A percentile compares a stretch with the other conserved stretches of the same genome.
These are phyloP conservation scores for Saturnispora silvae DNA, from an alignment of 805 yeast genomes.

Conservation along the genomic window DNA sequence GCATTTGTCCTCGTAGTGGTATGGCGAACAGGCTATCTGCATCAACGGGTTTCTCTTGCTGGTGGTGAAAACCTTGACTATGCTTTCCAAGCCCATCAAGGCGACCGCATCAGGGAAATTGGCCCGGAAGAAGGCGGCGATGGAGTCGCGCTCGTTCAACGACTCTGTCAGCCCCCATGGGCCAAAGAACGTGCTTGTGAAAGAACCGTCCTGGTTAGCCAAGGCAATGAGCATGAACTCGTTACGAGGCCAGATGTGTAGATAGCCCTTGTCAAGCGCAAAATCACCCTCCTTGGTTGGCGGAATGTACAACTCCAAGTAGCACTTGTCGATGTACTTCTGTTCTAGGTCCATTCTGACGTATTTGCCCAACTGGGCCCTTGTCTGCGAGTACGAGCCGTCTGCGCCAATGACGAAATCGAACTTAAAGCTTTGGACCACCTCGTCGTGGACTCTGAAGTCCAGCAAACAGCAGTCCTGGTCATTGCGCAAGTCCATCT, in stretches of 20 bases:
- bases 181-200: conserved; percentile 82
- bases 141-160: conserved; percentile 32
- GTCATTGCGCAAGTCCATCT: conserved; percentile 17
- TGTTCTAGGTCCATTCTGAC: conserved; percentile 63
- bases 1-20: conserved; percentile 51
- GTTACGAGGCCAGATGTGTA: conserved; percentile 90
- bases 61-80: conserved; percentile 35
- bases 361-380: conserved; percentile 56
- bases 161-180: conserved; percentile 60
- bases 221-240: conserved; percentile 83
- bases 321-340: conserved; percentile 74
- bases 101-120: conserved; percentile 69
- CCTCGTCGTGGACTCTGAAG: not conserved
- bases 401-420: conserved; percentile 76
- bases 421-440: conserved; percentile 17
- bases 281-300: conserved; percentile 36
- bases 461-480: conserved; percentile 3
- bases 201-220: conserved; percentile 76
- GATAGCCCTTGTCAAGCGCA: conserved; percentile 56
- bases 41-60: conserved; percentile 74
- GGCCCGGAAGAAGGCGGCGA: conserved; percentile 39
- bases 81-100: conserved; percentile 48
- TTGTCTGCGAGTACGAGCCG: conserved; percentile 69
- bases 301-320: conserved; percentile 72
- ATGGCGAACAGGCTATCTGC: conserved; percentile 61